Conservation (phyloP, 208 protist species). For the Wallacemonas rigidus region DNA sequence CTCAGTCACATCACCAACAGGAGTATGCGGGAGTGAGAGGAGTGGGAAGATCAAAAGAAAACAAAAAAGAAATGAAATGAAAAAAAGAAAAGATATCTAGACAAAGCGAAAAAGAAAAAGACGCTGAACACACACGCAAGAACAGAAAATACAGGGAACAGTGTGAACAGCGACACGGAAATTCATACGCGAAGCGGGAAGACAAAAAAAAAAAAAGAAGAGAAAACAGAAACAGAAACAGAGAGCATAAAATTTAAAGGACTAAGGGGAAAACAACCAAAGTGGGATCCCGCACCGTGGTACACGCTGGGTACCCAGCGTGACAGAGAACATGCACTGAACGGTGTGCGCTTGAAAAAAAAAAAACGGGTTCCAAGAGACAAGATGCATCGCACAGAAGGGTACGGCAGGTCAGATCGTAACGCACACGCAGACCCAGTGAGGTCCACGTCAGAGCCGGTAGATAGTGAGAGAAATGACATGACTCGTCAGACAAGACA, state of each 20-base stretch:
- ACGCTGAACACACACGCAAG: background rate
- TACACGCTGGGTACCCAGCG: background rate
- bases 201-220: background rate
- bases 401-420: no score
- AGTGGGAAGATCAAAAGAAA: background rate
- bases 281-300: background rate
- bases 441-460: no score
- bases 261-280: background rate
- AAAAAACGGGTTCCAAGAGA: no score
- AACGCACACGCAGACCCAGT: no score
- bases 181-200: background rate
- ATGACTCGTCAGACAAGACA: no score
- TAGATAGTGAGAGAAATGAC: no score
- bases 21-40: background rate
- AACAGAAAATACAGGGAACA: background rate
- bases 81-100: slow-evolving; percentile 4
- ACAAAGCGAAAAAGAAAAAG: slow-evolving; percentile 19
- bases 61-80: background rate
- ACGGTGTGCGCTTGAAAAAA: no score
- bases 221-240: background rate
- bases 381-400: no score
- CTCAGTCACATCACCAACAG: background rate
- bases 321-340: no score
- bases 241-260: background rate
- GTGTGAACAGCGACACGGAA: background rate